Conservation (phyloP, 2,329 filamentous ascomycete genomes). For the Parasarocladium wereldwijsianum region DNA sequence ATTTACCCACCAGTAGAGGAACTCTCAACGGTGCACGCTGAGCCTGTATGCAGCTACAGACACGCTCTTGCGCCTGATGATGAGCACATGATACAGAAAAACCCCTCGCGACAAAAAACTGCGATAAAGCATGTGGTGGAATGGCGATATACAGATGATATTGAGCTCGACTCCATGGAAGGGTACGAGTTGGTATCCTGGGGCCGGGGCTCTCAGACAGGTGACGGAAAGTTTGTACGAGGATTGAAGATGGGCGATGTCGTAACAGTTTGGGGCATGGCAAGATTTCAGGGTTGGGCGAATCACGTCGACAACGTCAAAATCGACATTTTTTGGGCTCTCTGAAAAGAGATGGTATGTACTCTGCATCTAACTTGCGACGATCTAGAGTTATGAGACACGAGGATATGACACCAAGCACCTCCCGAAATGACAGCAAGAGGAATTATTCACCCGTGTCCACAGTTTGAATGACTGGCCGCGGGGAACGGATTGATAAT, state of each 20-base stretch:
- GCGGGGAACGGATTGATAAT: too few species aligned
- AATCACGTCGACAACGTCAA: slow-evolving; percentile 34
- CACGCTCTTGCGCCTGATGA: slow-evolving; percentile 20
- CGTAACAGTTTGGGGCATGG: slow-evolving; percentile 45
- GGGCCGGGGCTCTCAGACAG: slow-evolving; percentile 36
- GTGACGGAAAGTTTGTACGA: slow-evolving; percentile 39
- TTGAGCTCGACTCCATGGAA: slow-evolving; percentile 24
- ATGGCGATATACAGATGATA: slow-evolving; percentile 37
- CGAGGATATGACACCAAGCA: too few species aligned
- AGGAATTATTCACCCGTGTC: too few species aligned
- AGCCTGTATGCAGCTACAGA: slow-evolving; percentile 14
- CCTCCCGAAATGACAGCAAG: too few species aligned
- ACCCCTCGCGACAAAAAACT: slow-evolving; percentile 20
- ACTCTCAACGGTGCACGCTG: background rate
- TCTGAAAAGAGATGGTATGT: slow-evolving; percentile 14
- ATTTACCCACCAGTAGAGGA: slow-evolving; percentile 17
- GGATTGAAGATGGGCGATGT: slow-evolving; percentile 43
- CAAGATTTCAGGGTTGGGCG: slow-evolving; percentile 38
- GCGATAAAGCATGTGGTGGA: slow-evolving; percentile 27
- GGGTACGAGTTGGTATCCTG: slow-evolving; percentile 17
- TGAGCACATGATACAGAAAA: slow-evolving; percentile 31
- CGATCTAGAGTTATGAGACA: too few species aligned
- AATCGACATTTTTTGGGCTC: slow-evolving; percentile 45
- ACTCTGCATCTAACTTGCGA: too few species aligned
- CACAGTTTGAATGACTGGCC: too few species aligned